These are phyloP conservation scores for Dalbergia cochinchinensis DNA, from an alignment of 306 rosid genomes.

Conservation along the genomic window DNA sequence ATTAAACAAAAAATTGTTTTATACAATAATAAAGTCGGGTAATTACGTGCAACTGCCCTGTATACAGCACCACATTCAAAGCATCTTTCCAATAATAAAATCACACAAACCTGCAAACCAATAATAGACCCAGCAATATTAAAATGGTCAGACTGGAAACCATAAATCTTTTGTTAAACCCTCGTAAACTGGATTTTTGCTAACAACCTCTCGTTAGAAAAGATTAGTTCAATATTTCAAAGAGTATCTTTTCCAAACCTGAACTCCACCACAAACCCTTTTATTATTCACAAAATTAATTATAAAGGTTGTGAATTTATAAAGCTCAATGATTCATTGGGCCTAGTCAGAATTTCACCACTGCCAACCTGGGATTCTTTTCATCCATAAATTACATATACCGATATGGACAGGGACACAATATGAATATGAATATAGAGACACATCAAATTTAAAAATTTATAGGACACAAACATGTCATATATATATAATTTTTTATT, in stretches of 20 bases:
- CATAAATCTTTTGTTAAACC: constrained; percentile 65
- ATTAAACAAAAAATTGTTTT: constrained; percentile 12
- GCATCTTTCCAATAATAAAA: constrained; percentile 74
- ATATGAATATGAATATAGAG: no score
- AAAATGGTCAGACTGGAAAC: constrained; percentile 55
- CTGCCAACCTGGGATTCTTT: constrained; percentile 91
- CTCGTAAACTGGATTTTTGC: constrained; percentile 67
- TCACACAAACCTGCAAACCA: constrained; percentile 60
- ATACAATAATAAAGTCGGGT: constrained; percentile 22
- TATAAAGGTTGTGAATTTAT: constrained; percentile 63
- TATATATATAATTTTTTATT: no score
- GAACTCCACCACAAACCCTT: constrained; percentile 78
- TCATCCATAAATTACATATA: no score
- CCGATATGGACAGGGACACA: no score
- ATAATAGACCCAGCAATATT: constrained; percentile 64
- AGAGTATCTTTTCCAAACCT: constrained; percentile 74
- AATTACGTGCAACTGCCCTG: constrained; percentile 56
- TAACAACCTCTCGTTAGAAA: constrained; percentile 55
- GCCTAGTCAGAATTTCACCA: constrained; percentile 93
- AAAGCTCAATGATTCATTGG: constrained; percentile 77
- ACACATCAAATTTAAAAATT: no score
- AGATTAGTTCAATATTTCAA: constrained; percentile 48
- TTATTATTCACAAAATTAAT: constrained; percentile 46
- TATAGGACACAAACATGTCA: no score
- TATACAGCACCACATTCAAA: constrained; percentile 66